Percentiles rank a stretch among this genome's conserved stretches.
Evolutionary conservation across 2,329 filamentous ascomycete species (phyloP).

Genomic region (Metarhizium brunneum): DNA sequence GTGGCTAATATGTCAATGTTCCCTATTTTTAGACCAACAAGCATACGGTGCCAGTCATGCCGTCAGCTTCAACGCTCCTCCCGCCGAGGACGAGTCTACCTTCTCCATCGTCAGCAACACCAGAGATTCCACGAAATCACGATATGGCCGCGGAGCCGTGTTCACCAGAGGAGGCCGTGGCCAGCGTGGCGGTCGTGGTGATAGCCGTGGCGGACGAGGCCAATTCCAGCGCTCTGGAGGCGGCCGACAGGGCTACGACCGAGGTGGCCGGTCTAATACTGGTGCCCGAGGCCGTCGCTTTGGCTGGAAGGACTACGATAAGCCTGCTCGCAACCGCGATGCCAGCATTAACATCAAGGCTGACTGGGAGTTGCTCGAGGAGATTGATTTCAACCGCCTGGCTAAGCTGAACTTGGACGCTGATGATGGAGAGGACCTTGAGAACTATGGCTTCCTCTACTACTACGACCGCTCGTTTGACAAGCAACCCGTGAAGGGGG

Average conservation of each 20-base stretch:
- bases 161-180: slow-evolving; percentile 77
- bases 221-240: slow-evolving; percentile 65
- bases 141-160: slow-evolving; percentile 82
- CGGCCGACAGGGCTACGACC: slow-evolving; percentile 64
- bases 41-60: slow-evolving; percentile 87
- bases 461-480: slow-evolving; percentile 96
- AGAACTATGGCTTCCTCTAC: slow-evolving; percentile 94
- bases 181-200: slow-evolving; percentile 60
- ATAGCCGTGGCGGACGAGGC: slow-evolving; percentile 47
- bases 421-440: slow-evolving; percentile 89
- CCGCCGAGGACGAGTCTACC: slow-evolving; percentile 88
- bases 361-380: slow-evolving; percentile 91
- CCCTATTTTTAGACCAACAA: slow-evolving; percentile 64
- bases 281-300: slow-evolving; percentile 72
- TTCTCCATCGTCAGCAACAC: slow-evolving; percentile 98
- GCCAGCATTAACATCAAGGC: slow-evolving; percentile 93
- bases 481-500: slow-evolving; percentile 82
- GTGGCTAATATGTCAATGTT: not conserved
- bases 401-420: slow-evolving; percentile 93
- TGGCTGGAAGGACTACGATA: slow-evolving; percentile 98
- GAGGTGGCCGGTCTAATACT: slow-evolving; percentile 58
- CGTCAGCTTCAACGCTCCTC: slow-evolving; percentile 80
- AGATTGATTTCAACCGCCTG: slow-evolving; percentile 96
- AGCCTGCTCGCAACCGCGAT: slow-evolving; percentile 92
- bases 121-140: slow-evolving; percentile 72